Evolutionary conservation across 768 basidiomycete genomes (phyloP), one percentile per base, ranked within the genome.

Genomic region (Boletellus emodensis): DNA sequence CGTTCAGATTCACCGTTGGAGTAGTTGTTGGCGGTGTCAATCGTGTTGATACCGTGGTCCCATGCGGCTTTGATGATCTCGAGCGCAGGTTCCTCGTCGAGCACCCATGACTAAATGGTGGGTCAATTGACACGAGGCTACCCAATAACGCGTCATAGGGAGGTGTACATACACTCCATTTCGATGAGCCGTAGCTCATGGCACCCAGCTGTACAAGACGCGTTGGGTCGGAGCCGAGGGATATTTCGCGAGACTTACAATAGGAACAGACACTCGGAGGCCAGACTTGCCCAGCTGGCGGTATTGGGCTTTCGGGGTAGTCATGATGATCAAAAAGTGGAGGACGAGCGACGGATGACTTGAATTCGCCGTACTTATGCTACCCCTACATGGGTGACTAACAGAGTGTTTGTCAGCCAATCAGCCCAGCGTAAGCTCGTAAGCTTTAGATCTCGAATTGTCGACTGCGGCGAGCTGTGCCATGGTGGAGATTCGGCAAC

Each of bases 1-100:
- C 61, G 54, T 49, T 76, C 75, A 0, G 72, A 73, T 44, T 65
- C 63, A 22, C 69, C 71, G 30, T 66, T 64, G 15, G 64, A 65
- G 41, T 72, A 74, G 4, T 65, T 13, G 44, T 72, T 72, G n/a
- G 72, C 71, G 1, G 72, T 72, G 35, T 75, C 73, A 46, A 71
- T 64, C 6, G 70, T 72, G 48, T 63, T 71, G 51, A 76, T 65
- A 5, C 75, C 75, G 9, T 62, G 54, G 26, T 73, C 66, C 62
- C 63, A 75, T 6, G 75, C 75, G 12, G 63, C 60, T 52, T 72
- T 72, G 44, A 75, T 49, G 51, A 74, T 60, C 43, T 60, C 53
- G 13, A 68, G 46, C 0, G 68, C 61, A n/a, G 68, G 46, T 2
- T 58, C 61, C 45, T 67, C 67, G 1, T 57, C 64, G 7, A 66